Conservation (phyloP, 345 rosid genomes). For the Hibiscus mutabilis region DNA sequence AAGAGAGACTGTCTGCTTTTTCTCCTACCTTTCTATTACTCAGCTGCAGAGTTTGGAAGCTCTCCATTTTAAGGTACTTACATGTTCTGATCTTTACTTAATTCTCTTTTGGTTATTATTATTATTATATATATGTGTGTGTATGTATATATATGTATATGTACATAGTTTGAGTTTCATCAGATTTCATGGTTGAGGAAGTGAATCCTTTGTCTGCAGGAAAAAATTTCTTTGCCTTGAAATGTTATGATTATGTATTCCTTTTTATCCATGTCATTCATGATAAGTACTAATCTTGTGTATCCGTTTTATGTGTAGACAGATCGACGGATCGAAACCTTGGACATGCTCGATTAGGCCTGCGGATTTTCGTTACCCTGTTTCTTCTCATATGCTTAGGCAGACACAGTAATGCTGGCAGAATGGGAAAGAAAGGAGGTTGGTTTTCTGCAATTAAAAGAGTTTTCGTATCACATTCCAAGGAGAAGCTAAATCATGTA, state of each 20-base stretch:
- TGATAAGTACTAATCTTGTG: not conserved
- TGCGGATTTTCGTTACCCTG: constrained; percentile 16
- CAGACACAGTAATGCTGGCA: constrained; percentile 52
- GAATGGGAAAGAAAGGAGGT: constrained; percentile 90
- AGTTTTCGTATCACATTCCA: constrained; percentile 59
- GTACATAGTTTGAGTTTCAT: not conserved
- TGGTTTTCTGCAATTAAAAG: constrained; percentile 96
- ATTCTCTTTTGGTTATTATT: not conserved
- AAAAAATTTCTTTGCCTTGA: not conserved
- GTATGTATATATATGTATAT: no score
- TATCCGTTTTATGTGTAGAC: not conserved
- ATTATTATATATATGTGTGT: not conserved
- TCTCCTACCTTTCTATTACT: not conserved
- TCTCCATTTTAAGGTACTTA: not conserved
- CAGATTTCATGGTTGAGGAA: not conserved
- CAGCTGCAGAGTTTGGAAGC: constrained; percentile 25
- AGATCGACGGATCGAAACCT: not conserved
- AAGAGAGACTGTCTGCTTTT: constrained; percentile 23
- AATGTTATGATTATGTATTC: not conserved
- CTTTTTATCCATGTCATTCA: not conserved
- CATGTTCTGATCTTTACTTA: not conserved
- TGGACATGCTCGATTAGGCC: not conserved
- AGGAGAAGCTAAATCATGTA: constrained; percentile 66
- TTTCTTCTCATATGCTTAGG: constrained; percentile 23
- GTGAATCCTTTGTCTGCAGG: not conserved